Base-by-base conservation (phyloP, 2,329 filamentous ascomycete genomes). In the Diaporthe eres region DNA sequence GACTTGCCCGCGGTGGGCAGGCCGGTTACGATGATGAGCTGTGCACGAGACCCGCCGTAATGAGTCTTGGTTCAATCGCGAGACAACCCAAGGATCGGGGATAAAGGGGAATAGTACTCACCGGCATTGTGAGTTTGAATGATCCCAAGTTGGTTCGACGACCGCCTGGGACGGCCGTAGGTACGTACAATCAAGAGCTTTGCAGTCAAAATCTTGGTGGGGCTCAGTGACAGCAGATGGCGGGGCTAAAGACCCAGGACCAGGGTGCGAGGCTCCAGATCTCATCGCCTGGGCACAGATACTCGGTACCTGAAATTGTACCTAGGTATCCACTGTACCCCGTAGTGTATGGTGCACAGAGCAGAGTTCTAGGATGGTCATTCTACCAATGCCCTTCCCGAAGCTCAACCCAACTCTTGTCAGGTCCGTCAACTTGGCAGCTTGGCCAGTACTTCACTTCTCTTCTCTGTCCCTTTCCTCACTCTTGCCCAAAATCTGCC, bases 1-100 rank as follows among this genome's bases (percentile, higher is more conserved):
- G 91, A 91, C 84, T 94, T 94, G 82, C 92, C 92, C 42, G 92
- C 93, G 78, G 91, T 92, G 72, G 92, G 92, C 79, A 92, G 87
- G 77, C 92, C 92, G 72, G 91, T 91, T 76, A 94, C 83, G 79
- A 93, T 91, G 80, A 94, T 91, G 78, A 94, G 87, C 92, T 94
- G 77, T 34, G 42, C 31, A n/a, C 19, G 8, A 37, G 34, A 37
- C 17, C 34, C n/a, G 65, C 34, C 47, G 53, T 37, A 13, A 51
- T 74, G 31, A 76, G 75, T 7, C 47, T 60, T 7, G 65, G 15
- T 55, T 70, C 65, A 55, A 42, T 9, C 34, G 34, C 37, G 49
- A 22, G 25, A 34, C 8, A 13, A 8, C 4, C 47, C 34, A 25
- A 31, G 34, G 65, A 19, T 49, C 34, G 8, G 47, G 22, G n/a